Base-by-base conservation (phyloP, 2,329 filamentous ascomycete species). In the Colletotrichum lupini region DNA sequence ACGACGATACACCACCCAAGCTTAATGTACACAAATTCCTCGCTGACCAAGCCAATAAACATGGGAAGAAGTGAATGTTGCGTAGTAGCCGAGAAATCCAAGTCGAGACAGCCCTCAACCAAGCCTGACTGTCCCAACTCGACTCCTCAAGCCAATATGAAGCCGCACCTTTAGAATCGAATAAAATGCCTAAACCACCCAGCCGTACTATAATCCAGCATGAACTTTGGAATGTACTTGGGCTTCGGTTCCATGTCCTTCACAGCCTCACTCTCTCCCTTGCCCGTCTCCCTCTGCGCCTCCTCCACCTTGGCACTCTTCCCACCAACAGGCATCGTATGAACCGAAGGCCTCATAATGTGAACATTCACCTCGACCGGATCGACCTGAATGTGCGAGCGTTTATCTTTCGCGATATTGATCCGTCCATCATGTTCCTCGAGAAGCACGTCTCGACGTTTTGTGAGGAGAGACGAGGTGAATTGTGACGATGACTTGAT, bases 331-430 rank as follows among this genome's bases (percentile, higher is more conserved):
- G 49, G 30, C 19, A 60, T 3, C 56, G 32, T 19, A 3, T 64
- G 58, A 2, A 56, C 60, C n/a, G 66, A 64, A 22, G 70, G 70
- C 1, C 56, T 55, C 37, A 28, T 6, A 11, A 37, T 55, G 7
- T n/a, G 42, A 35, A 37, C 37, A 46, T 46, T 28, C 9, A 42
- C 55, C n/a, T 71, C 71, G 9, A 71, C 71, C 1, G 37, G 62
- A 32, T 73, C 71, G 32, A 73, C 71, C 26, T 30, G 60, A 28
- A 71, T 65, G 1, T 28, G 32, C 16, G 52, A 42, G 22, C 32
- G 30, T 30, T 12, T 56, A 0, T 6, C 14, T 7, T n/a, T 49
- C 6, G 42, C 42, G 16, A 49, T 49, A 2, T 19, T 49, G 30
- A n/a, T n/a, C 22, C 11, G 12, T 3, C 16, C 14, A 9, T 12